Percentiles rank a stretch among this genome's conserved stretches.
These are phyloP conservation scores for Didymella keratinophila DNA, from an alignment of 2,329 filamentous ascomycete species.

Conservation along the genomic window DNA sequence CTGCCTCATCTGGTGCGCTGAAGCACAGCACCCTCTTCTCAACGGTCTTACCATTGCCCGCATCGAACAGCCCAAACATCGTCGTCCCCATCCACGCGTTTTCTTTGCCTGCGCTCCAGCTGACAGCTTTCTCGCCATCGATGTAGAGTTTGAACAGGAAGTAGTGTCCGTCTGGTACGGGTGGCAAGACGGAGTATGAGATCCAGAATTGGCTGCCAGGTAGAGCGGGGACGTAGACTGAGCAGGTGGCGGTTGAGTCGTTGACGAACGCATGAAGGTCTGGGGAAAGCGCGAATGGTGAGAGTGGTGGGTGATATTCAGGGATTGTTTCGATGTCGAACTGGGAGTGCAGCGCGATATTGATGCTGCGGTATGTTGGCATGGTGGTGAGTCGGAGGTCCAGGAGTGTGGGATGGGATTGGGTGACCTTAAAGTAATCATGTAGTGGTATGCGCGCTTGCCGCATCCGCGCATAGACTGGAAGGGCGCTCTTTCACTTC, in stretches of 20 bases:
- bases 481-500: background rate
- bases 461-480: background rate
- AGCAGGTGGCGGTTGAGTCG: slow-evolving; percentile 40
- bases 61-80: slow-evolving; percentile 54
- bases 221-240: slow-evolving; percentile 47
- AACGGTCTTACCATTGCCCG: slow-evolving; percentile 41
- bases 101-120: slow-evolving; percentile 55
- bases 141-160: slow-evolving; percentile 59
- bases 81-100: slow-evolving; percentile 55
- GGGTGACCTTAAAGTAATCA: background rate
- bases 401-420: background rate
- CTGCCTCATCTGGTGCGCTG: slow-evolving; percentile 23
- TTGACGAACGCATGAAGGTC: no score
- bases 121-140: slow-evolving; percentile 50
- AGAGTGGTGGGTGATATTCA: slow-evolving; percentile 44
- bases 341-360: slow-evolving; percentile 52
- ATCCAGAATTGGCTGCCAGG: slow-evolving; percentile 56
- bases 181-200: slow-evolving; percentile 46
- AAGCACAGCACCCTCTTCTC: slow-evolving; percentile 56
- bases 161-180: slow-evolving; percentile 41
- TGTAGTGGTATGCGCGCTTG: background rate
- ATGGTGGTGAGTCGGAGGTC: slow-evolving; percentile 21
- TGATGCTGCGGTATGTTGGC: slow-evolving; percentile 50
- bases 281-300: background rate
- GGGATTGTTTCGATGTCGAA: slow-evolving; percentile 51